These are phyloP conservation scores for Acmispon strigosus DNA, from an alignment of 306 rosid species.

Conservation along the genomic window DNA sequence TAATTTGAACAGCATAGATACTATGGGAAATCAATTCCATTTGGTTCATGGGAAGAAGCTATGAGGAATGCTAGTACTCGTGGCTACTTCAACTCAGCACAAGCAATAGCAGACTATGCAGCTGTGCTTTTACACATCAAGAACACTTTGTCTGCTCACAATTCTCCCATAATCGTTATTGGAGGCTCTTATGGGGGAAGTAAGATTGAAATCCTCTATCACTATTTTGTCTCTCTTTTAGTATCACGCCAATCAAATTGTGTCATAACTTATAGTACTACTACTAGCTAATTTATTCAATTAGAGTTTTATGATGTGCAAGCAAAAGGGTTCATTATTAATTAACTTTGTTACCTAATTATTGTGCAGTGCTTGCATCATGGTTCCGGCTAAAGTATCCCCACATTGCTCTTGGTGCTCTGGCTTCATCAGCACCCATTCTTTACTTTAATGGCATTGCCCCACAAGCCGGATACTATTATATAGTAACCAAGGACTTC, in stretches of 20 bases:
- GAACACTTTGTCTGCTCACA: constrained; percentile 17
- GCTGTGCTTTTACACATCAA: constrained; percentile 40
- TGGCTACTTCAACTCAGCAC: constrained; percentile 48
- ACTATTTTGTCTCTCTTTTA: too few relatives aligned
- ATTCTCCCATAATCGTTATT: constrained; percentile 43
- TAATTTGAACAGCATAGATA: constrained; percentile 5
- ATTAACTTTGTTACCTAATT: background rate
- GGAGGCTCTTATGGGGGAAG: constrained; percentile 73
- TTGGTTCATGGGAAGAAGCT: constrained; percentile 29
- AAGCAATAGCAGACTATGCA: constrained; percentile 61
- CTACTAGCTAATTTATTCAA: background rate
- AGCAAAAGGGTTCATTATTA: background rate
- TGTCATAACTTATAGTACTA: too few relatives aligned
- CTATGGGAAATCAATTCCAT: constrained; percentile 47
- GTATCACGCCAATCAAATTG: too few relatives aligned
- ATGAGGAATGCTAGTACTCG: constrained; percentile 30
- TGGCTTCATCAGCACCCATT: constrained; percentile 62
- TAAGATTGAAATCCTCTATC: background rate
- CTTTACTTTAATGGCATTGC: constrained; percentile 41
- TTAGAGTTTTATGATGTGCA: background rate
- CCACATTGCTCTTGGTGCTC: constrained; percentile 47
- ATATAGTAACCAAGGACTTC: constrained; percentile 36
- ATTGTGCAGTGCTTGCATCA: constrained; percentile 46
- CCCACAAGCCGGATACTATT: constrained; percentile 39
- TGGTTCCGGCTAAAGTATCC: constrained; percentile 67